Evolutionary conservation across 2,329 filamentous ascomycete species (phyloP).

Genomic region (Diaporthe amygdali): DNA sequence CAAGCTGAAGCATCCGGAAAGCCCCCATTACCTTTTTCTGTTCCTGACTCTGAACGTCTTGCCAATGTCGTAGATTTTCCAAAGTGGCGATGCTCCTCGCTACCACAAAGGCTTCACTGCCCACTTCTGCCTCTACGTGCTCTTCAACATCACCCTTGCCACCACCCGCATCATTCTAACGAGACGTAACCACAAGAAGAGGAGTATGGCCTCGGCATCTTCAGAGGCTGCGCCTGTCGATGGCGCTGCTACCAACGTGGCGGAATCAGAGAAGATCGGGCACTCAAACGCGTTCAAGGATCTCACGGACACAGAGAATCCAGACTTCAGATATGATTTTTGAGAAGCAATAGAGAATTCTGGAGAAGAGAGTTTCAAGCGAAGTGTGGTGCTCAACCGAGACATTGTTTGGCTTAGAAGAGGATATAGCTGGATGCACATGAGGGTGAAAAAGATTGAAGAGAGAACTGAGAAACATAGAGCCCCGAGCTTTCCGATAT

Average conservation of each 20-base stretch:
- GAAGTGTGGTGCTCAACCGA: no score
- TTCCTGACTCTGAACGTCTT: not conserved
- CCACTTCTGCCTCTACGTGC: conserved; percentile 40
- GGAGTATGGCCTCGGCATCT: conserved; percentile 18
- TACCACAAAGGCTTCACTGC: conserved; percentile 38
- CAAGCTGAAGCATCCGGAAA: no score
- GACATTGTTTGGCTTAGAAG: no score
- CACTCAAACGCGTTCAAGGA: conserved; percentile 29
- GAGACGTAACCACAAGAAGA: conserved; percentile 30
- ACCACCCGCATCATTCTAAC: conserved; percentile 32
- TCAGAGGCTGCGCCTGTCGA: not conserved
- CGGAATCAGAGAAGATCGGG: conserved; percentile 23
- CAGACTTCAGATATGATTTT: conserved; percentile 26
- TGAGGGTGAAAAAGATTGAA: no score
- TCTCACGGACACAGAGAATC: conserved; percentile 28
- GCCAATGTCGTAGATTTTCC: conserved; percentile 26
- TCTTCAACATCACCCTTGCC: conserved; percentile 37
- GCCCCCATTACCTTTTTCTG: not conserved
- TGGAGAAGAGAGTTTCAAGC: no score
- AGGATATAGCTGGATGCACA: no score
- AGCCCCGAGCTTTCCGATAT: no score
- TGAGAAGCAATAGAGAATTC: no score
- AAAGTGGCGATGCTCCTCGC: conserved; percentile 25
- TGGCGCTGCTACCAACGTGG: not conserved
- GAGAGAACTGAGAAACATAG: no score